phyloP scores from a whole-genome alignment of 352 stramenopile genomes.

The Globisporangium parvum region DNA sequence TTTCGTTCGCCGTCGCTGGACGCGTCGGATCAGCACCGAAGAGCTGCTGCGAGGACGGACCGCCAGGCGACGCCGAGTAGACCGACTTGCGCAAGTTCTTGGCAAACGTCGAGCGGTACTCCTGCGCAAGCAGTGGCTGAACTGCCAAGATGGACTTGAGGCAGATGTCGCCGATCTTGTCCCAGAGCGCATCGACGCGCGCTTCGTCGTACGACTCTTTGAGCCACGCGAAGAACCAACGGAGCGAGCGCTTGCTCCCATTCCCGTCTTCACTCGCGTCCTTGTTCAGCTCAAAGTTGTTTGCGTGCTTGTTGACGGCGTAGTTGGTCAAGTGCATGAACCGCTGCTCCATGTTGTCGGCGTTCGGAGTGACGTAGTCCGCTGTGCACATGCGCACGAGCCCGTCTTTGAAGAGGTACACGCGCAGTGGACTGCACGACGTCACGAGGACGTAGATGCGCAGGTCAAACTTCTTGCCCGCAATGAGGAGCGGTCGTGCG shows the following conservation, averaged over 20 bases:
- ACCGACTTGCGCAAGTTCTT: constrained; percentile 68
- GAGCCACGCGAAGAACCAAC: constrained; percentile 92
- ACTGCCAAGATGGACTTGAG: constrained; percentile 92
- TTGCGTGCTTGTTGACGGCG: constrained; percentile 88
- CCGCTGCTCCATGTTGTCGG: constrained; percentile 78
- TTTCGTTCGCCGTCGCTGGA: constrained; percentile 17
- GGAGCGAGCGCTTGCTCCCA: constrained; percentile 84
- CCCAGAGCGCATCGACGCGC: constrained; percentile 82
- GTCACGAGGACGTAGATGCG: constrained; percentile 90
- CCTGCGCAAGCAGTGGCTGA: constrained; percentile 88
- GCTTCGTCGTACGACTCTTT: constrained; percentile 47
- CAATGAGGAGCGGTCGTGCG: constrained; percentile 61
- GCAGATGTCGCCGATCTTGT: constrained; percentile 91
- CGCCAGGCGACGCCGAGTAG: constrained; percentile 25
- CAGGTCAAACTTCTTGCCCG: constrained; percentile 92
- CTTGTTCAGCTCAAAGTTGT: constrained; percentile 85
- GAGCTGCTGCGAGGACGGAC: constrained; percentile 6
- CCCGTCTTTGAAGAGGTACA: constrained; percentile 90
- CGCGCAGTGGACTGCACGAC: constrained; percentile 76
- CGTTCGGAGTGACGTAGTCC: constrained; percentile 82
- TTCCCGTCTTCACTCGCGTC: constrained; percentile 46
- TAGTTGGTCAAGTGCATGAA: constrained; percentile 94
- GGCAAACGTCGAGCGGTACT: constrained; percentile 88
- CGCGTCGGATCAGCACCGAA: background rate
- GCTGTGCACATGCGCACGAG: constrained; percentile 88